phyloP scores from a whole-genome alignment of 345 rosid species.

The Eucalyptus urophylla region DNA sequence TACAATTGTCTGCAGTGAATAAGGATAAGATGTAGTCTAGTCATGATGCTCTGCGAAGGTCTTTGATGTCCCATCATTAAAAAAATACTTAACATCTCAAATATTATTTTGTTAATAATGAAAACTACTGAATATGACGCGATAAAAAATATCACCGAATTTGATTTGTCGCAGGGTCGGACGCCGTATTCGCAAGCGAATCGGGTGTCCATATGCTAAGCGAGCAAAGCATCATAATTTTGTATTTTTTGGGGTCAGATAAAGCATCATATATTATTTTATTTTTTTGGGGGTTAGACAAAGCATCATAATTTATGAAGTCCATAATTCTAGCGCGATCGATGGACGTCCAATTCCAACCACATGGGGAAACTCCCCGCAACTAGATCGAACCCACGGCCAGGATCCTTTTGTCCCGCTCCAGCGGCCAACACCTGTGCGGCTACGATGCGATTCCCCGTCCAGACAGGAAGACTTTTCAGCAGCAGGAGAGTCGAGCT shows the following conservation, averaged over 20 bases:
- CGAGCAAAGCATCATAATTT: neutral
- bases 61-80: neutral
- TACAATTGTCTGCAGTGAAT: fast-evolving
- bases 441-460: neutral
- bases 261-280: neutral
- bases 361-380: neutral
- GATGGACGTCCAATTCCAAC: neutral
- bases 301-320: neutral
- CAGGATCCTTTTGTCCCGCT: neutral
- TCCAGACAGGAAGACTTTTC: neutral
- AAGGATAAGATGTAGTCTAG: too few relatives aligned
- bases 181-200: neutral
- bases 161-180: neutral
- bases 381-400: neutral
- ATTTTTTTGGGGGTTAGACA: too few relatives aligned
- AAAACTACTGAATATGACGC: neutral
- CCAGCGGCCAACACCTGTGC: neutral
- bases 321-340: neutral
- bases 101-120: neutral
- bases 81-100: neutral
- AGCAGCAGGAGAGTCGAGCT: too few relatives aligned
- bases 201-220: neutral
- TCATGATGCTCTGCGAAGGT: neutral
- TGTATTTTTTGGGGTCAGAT: too few relatives aligned
- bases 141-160: too few relatives aligned